These are phyloP conservation scores for Usnea hakonensis DNA, from an alignment of 495 filamentous ascomycete genomes.

Conservation along the genomic window DNA sequence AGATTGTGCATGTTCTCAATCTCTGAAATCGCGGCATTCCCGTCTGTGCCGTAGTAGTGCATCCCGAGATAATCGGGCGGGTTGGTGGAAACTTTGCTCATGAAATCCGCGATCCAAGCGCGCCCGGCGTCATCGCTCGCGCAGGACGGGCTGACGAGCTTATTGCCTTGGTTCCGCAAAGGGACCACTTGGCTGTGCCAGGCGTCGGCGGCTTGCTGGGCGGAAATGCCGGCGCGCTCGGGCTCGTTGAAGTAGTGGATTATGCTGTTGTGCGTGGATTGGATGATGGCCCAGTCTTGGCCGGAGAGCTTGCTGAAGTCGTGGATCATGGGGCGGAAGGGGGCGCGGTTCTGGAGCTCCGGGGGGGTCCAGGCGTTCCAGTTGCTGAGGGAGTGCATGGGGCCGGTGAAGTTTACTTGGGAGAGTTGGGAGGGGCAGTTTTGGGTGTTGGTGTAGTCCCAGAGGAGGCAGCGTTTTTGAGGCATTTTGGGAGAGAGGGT, in stretches of 20 bases:
- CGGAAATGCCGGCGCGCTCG: conserved; percentile 34
- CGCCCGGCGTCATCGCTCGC: conserved; percentile 31
- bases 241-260: conserved; percentile 45
- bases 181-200: conserved; percentile 36
- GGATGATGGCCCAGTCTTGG: conserved; percentile 34
- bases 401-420: conserved; percentile 30
- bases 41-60: conserved; percentile 39
- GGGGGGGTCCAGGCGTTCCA: conserved; percentile 43
- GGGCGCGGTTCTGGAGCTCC: conserved; percentile 35
- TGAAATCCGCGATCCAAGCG: conserved; percentile 39
- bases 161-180: conserved; percentile 34
- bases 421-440: conserved; percentile 29
- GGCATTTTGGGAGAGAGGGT: conserved; percentile 4
- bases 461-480: conserved; percentile 39
- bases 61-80: conserved; percentile 39
- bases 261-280: conserved; percentile 25
- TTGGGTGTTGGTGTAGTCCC: conserved; percentile 41
- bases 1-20: conserved; percentile 34
- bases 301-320: conserved; percentile 30
- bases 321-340: conserved; percentile 41
- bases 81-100: conserved; percentile 29
- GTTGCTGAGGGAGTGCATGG: conserved; percentile 34
- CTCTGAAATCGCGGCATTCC: conserved; percentile 27
- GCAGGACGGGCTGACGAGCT: conserved; percentile 34
- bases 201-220: conserved; percentile 35